A percentile compares a stretch with the other conserved stretches of the same genome.
phyloP scores from a whole-genome alignment of 23 red algal genomes.

The Gracilaria gracilis region DNA sequence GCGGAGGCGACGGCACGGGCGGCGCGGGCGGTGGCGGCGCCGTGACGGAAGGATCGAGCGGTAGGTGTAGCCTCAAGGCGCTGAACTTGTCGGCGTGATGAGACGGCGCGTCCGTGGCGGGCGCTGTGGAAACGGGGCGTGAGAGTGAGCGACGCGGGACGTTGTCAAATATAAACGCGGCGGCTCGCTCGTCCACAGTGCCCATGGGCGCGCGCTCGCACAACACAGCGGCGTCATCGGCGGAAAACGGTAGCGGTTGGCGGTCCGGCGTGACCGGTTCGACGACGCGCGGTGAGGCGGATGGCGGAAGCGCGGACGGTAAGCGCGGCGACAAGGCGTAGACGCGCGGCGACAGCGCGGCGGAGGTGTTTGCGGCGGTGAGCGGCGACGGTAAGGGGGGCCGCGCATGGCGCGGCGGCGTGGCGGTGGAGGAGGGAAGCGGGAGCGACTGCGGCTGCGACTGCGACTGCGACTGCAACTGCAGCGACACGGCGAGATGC shows the following conservation, averaged over 20 bases:
- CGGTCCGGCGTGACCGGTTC: conserved; percentile 64
- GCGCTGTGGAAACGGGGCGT: background rate
- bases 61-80: conserved; percentile 13
- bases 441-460: conserved; percentile 32
- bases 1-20: background rate
- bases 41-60: conserved; percentile 1
- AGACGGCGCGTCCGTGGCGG: background rate
- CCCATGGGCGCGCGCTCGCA: conserved; percentile 9
- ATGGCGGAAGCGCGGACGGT: conserved; percentile 46
- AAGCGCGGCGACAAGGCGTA: conserved; percentile 25
- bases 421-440: conserved; percentile 7
- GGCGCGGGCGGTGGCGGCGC: background rate
- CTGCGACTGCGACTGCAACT: conserved; percentile 19
- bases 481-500: conserved; percentile 11
- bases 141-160: conserved; percentile 4
- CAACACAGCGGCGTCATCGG: conserved; percentile 38
- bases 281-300: conserved; percentile 62
- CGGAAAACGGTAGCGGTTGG: conserved; percentile 47
- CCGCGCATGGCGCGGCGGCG: background rate
- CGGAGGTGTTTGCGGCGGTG: background rate
- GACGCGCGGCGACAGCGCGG: conserved; percentile 8
- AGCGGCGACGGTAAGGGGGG: background rate
- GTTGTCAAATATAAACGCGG: conserved; percentile 28
- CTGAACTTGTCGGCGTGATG: background rate
- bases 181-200: conserved; percentile 51